phyloP scores from a whole-genome alignment of 78 protist species.

The Chrysochromulina parva region DNA sequence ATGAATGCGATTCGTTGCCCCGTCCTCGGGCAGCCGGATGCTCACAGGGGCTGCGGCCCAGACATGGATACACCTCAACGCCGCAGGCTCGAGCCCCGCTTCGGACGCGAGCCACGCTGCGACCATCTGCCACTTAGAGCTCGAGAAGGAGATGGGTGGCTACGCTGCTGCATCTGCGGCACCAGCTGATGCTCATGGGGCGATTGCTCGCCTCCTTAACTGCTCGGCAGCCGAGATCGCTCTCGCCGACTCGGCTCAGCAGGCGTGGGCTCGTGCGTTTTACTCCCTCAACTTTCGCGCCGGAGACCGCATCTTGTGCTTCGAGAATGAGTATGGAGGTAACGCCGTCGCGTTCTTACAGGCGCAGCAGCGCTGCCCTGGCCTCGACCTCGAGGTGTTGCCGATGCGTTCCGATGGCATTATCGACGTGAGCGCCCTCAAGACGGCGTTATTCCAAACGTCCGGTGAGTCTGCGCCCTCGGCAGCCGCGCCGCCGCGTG shows the following conservation, averaged over 20 bases:
- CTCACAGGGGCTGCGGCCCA: too few relatives aligned
- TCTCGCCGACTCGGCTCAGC: neutral
- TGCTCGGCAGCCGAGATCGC: neutral
- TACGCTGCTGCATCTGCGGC: neutral
- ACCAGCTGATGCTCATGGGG: neutral
- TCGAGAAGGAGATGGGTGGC: neutral
- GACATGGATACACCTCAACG: conserved; percentile 10
- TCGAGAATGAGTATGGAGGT: neutral
- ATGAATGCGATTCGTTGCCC: too few relatives aligned
- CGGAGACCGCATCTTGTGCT: neutral
- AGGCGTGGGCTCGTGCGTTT: neutral
- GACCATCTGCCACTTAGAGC: neutral
- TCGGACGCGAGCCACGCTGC: too few relatives aligned
- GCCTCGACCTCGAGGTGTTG: neutral
- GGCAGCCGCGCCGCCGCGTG: neutral
- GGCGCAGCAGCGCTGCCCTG: neutral
- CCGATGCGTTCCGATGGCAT: neutral
- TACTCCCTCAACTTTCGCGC: neutral
- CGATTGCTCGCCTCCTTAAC: neutral
- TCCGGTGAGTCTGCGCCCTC: neutral
- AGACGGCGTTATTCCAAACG: too few relatives aligned
- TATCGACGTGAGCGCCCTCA: neutral
- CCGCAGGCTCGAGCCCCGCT: neutral
- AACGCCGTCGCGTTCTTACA: neutral
- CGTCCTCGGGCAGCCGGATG: too few relatives aligned